Conservation (phyloP, 495 filamentous ascomycete genomes). For the Hypoxylon crocopeplum region DNA sequence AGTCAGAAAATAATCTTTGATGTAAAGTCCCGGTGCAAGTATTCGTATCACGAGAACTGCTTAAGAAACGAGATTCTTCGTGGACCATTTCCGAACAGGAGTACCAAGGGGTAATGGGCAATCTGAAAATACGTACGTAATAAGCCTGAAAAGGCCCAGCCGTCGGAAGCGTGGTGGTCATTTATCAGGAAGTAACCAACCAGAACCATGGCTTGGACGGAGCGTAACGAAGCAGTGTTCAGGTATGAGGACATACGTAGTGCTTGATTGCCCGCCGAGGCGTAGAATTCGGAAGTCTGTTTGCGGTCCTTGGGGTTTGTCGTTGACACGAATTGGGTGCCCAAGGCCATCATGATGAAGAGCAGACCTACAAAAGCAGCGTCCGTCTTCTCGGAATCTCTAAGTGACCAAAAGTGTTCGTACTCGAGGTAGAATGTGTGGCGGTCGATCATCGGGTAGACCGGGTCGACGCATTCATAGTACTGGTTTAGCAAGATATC, state of each 20-base stretch:
- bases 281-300: slow-evolving; percentile 78
- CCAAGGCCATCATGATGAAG: slow-evolving; percentile 73
- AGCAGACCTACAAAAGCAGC: slow-evolving; percentile 67
- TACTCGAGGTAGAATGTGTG: slow-evolving; percentile 74
- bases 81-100: not conserved
- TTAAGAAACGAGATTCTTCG: not conserved
- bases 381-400: slow-evolving; percentile 60
- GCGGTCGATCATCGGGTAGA: slow-evolving; percentile 75
- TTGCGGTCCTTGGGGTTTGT: slow-evolving; percentile 62
- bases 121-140: slow-evolving; percentile 18
- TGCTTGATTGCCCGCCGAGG: slow-evolving; percentile 73
- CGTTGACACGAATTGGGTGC: slow-evolving; percentile 71
- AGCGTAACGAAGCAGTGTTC: slow-evolving; percentile 67
- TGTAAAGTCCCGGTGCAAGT: not conserved
- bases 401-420: slow-evolving; percentile 69
- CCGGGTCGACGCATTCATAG: slow-evolving; percentile 75
- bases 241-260: slow-evolving; percentile 72
- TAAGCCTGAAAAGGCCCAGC: slow-evolving; percentile 73
- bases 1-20: not conserved
- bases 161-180: slow-evolving; percentile 76
- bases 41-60: not conserved
- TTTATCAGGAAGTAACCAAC: slow-evolving; percentile 80
- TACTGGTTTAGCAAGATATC: slow-evolving; percentile 73
- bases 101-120: not conserved
- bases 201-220: slow-evolving; percentile 75